A percentile compares a stretch with the other conserved stretches of the same genome.
Conservation (phyloP, 805 yeast species). For the Peterozyma toletana region DNA sequence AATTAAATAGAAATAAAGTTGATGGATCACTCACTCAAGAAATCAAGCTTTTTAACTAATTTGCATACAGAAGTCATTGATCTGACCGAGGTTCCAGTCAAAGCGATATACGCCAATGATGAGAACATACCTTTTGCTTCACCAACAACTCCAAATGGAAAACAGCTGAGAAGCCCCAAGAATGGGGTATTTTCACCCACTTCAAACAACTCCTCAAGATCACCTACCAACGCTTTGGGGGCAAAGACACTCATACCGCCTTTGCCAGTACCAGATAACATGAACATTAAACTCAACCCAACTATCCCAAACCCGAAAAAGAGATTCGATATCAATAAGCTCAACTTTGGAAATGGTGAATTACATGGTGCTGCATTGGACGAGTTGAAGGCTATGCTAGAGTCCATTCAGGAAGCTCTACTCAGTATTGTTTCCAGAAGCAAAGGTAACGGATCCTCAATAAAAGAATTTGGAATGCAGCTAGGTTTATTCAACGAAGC, state of each 20-base stretch:
- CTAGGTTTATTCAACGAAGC: constrained; percentile 6
- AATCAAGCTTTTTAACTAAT: too few species aligned
- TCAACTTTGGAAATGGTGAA: constrained; percentile 2
- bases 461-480: constrained; percentile 5
- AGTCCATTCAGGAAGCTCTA: constrained; percentile 6
- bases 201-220: neutral
- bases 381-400: constrained; percentile 8
- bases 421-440: constrained; percentile 7
- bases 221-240: neutral
- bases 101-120: too few species aligned
- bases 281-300: constrained; percentile 7
- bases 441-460: constrained; percentile 6
- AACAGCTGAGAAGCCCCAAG: too few species aligned
- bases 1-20: too few species aligned
- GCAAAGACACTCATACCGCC: constrained; percentile 7
- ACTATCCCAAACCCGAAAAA: constrained; percentile 7
- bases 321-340: constrained; percentile 7
- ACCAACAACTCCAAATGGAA: too few species aligned
- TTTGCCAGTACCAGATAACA: constrained; percentile 7
- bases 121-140: too few species aligned
- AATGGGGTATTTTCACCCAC: neutral
- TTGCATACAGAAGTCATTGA: too few species aligned
- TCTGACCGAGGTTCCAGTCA: too few species aligned
- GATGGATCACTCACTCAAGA: too few species aligned
- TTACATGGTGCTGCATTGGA: constrained; percentile 2